Evolutionary conservation across 768 basidiomycete species (phyloP).

Genomic region (Clavulina sp.): DNA sequence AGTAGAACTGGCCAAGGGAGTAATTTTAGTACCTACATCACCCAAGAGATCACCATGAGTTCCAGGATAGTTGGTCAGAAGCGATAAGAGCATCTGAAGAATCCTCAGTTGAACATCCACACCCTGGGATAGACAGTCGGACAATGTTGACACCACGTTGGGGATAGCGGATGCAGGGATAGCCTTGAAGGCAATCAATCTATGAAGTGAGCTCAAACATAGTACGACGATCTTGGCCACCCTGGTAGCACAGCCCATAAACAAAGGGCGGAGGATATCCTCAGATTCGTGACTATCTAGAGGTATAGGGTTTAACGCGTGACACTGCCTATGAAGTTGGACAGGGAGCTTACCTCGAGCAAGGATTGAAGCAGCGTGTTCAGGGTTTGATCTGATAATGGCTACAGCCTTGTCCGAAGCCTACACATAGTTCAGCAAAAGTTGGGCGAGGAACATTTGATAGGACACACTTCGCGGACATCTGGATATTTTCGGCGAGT

Average conservation of each 20-base stretch:
- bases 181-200: slow-evolving; percentile 72
- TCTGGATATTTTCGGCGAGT: slow-evolving; percentile 80
- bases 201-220: slow-evolving; percentile 76
- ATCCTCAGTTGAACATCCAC: slow-evolving; percentile 95
- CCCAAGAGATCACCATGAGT: slow-evolving; percentile 68
- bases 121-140: slow-evolving; percentile 76
- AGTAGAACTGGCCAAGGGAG: neutral
- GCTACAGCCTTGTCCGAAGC: slow-evolving; percentile 79
- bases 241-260: slow-evolving; percentile 86
- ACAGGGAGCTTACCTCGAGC: slow-evolving; percentile 45
- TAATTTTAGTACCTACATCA: slow-evolving; percentile 36
- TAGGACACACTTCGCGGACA: slow-evolving; percentile 62
- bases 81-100: slow-evolving; percentile 76
- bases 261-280: slow-evolving; percentile 69
- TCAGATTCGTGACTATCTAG: slow-evolving; percentile 64
- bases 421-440: slow-evolving; percentile 20
- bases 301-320: slow-evolving; percentile 4
- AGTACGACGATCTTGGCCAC: slow-evolving; percentile 90
- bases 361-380: slow-evolving; percentile 52
- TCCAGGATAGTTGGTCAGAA: slow-evolving; percentile 73
- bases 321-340: slow-evolving; percentile 1
- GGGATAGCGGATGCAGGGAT: slow-evolving; percentile 68
- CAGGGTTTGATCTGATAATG: slow-evolving; percentile 65
- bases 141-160: slow-evolving; percentile 67
- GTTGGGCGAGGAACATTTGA: neutral